phyloP scores from a whole-genome alignment of 768 basidiomycete species.

The Boletus pseudopeckii region DNA sequence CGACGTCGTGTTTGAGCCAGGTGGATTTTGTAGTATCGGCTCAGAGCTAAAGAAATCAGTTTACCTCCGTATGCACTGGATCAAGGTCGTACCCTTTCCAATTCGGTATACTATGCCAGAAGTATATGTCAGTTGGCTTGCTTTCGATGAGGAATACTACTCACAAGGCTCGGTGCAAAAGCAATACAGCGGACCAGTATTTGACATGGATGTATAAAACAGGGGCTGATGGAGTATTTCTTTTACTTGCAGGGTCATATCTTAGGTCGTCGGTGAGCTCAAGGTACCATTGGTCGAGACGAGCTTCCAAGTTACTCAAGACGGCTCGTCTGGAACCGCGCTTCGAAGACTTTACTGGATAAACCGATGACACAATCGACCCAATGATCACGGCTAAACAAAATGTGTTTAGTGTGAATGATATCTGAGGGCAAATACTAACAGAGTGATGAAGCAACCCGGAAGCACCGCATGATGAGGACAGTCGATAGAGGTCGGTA shows the following conservation, averaged over 20 bases:
- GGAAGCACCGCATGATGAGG: slow-evolving; percentile 55
- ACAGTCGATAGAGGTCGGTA: slow-evolving; percentile 36
- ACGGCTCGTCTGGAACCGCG: slow-evolving; percentile 45
- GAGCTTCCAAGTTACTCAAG: slow-evolving; percentile 56
- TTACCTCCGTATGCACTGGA: neutral
- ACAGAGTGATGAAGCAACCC: slow-evolving; percentile 59
- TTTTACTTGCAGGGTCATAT: slow-evolving; percentile 54
- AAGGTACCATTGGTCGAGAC: slow-evolving; percentile 73
- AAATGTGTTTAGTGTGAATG: neutral
- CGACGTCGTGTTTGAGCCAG: slow-evolving; percentile 41
- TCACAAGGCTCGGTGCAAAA: slow-evolving; percentile 79
- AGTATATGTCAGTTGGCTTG: slow-evolving; percentile 8
- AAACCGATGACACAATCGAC: slow-evolving; percentile 61
- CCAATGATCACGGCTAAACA: slow-evolving; percentile 65
- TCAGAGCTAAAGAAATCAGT: slow-evolving; percentile 36
- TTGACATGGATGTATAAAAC: slow-evolving; percentile 67
- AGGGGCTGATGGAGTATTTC: slow-evolving; percentile 56
- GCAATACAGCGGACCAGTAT: slow-evolving; percentile 72
- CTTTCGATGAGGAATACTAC: slow-evolving; percentile 29
- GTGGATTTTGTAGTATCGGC: slow-evolving; percentile 42
- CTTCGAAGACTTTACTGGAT: slow-evolving; percentile 58
- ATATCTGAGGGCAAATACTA: slow-evolving; percentile 22
- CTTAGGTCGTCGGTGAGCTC: slow-evolving; percentile 61
- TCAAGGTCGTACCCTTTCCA: slow-evolving; percentile 52
- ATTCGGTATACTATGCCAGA: slow-evolving; percentile 58